phyloP scores from a whole-genome alignment of 257 asterid genomes.

The Nicotiana attenuata region DNA sequence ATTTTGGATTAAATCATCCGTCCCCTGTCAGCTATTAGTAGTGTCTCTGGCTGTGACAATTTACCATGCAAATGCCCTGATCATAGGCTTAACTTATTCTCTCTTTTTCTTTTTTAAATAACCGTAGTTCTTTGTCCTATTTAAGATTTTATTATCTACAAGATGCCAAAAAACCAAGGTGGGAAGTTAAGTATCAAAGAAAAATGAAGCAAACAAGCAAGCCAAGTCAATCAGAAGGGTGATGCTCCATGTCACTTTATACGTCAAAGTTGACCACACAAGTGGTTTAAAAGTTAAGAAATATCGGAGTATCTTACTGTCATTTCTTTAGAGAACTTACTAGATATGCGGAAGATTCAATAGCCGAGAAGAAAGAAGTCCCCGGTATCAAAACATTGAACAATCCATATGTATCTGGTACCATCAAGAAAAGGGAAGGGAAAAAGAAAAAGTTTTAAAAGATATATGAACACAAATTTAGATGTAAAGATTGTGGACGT shows the following conservation, averaged over 20 bases:
- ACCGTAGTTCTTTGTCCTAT: too few species aligned
- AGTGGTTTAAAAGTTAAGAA: background rate
- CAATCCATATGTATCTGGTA: slow-evolving; percentile 39
- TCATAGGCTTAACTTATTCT: background rate
- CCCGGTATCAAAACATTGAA: slow-evolving; percentile 37
- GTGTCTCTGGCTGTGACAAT: background rate
- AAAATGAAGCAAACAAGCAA: background rate
- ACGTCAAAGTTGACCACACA: background rate
- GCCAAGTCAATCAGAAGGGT: background rate
- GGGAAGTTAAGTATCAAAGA: background rate
- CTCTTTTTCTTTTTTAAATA: too few species aligned
- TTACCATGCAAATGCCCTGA: background rate
- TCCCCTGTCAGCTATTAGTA: background rate
- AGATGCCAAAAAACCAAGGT: background rate
- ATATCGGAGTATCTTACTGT: background rate
- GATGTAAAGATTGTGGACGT: too few species aligned
- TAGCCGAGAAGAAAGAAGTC: slow-evolving; percentile 31
- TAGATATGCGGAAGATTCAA: slow-evolving; percentile 40
- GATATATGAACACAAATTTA: background rate
- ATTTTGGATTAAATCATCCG: background rate
- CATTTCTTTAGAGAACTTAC: slow-evolving; percentile 23
- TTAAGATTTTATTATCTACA: too few species aligned
- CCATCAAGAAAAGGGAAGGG: background rate
- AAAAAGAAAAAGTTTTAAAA: background rate
- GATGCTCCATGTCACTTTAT: background rate